Percentiles rank a stretch among this genome's conserved stretches.
Conservation (phyloP, 352 stramenopile species). For the Globisporangium sylvaticum region DNA sequence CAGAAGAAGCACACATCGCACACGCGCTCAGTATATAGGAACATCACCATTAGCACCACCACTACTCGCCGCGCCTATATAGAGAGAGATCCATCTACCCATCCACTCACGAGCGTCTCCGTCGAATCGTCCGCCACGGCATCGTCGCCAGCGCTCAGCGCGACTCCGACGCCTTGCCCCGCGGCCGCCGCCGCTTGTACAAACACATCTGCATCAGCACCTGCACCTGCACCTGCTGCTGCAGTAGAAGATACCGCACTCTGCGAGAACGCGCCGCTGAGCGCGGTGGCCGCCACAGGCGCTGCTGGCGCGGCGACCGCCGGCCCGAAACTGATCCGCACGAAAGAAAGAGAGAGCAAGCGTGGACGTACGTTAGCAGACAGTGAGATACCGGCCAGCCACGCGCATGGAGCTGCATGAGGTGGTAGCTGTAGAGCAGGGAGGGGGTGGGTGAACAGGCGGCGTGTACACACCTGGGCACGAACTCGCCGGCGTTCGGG, state of each 20-base stretch:
- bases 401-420: not conserved
- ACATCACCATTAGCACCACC: not conserved
- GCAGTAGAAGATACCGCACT: not conserved
- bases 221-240: not conserved
- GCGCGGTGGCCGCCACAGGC: not conserved
- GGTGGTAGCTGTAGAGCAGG: not conserved
- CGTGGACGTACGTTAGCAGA: not conserved
- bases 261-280: not conserved
- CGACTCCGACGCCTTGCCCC: not conserved
- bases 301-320: slow-evolving; percentile 12
- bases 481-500: slow-evolving; percentile 80
- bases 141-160: not conserved
- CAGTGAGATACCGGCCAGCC: not conserved
- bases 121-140: not conserved
- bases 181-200: not conserved
- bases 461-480: slow-evolving; percentile 53
- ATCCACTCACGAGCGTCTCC: not conserved
- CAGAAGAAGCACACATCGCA: not conserved
- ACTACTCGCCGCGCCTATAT: not conserved
- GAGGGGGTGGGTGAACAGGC: not conserved
- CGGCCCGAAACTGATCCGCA: not conserved
- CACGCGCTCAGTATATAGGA: not conserved
- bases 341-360: not conserved
- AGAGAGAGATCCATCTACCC: not conserved
- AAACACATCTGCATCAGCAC: not conserved